Conservation (phyloP, 1,284 basidiomycete genomes). For the Marasmius oreades region DNA sequence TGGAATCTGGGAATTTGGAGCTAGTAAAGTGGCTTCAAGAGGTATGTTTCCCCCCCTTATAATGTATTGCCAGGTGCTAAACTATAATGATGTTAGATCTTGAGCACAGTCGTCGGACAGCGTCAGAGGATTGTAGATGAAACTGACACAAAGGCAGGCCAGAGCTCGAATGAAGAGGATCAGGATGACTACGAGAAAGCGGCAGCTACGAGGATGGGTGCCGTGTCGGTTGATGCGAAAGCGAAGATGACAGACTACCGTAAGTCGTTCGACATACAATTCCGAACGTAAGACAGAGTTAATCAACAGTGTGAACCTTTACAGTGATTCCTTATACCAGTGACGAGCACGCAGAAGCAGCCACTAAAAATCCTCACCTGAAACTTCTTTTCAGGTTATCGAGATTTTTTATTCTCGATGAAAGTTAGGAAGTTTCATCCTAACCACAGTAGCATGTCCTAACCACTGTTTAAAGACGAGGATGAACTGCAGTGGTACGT, state of each 20-base stretch:
- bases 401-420: constrained; percentile 58
- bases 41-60: constrained; percentile 47
- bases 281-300: neutral
- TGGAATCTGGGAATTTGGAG: constrained; percentile 60
- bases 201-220: constrained; percentile 31
- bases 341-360: constrained; percentile 73
- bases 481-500: constrained; percentile 80
- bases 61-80: too few relatives aligned
- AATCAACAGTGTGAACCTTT: constrained; percentile 3
- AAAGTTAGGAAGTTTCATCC: constrained; percentile 40
- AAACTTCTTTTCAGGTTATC: constrained; percentile 80
- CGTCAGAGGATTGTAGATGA: constrained; percentile 70
- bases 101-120: constrained; percentile 62
- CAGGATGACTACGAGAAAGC: constrained; percentile 50
- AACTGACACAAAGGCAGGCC: constrained; percentile 50
- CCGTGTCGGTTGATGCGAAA: constrained; percentile 68
- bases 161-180: constrained; percentile 32
- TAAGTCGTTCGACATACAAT: constrained; percentile 36
- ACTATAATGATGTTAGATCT: too few relatives aligned
- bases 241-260: constrained; percentile 75
- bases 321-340: constrained; percentile 72
- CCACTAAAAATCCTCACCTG: constrained; percentile 71
- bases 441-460: neutral
- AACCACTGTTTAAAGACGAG: constrained; percentile 39
- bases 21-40: constrained; percentile 80